Base-by-base conservation (phyloP, 805 yeast genomes). In the Helenozyma baotianmanensis region DNA sequence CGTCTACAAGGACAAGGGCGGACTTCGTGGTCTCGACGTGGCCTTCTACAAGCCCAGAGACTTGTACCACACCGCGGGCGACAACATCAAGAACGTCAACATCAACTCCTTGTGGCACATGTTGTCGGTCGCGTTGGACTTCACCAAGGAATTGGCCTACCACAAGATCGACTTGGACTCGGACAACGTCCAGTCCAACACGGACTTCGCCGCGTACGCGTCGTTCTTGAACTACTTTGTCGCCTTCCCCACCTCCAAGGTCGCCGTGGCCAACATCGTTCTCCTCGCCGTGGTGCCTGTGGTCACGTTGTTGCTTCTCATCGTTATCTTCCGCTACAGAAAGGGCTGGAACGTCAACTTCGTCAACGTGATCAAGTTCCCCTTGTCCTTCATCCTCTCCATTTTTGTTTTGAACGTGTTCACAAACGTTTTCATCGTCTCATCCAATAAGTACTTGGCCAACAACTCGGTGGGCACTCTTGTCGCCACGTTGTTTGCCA, bases 31-130 rank as follows among this genome's bases (percentile, higher is more conserved):
- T 9, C 70, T 88, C 51, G 97, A 89, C 58, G 74, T 89, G 47
- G 96, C 96, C 1, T 89, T 89, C 55, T 87, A 75, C 54, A 81
- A 78, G 48, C 95, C 96, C 15, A 72, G 97, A 49, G 76, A 83
- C 32, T 58, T 84, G 25, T 89, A 89, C 48, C 97, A 89, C 52
- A 89, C 97, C 1, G 59, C 64, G 11, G 67, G 76, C 28, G 97
- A 89, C 56, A 74, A 74, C 29, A 80, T 84, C 28, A 64, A 69
- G 30, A 76, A 78, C 39, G 72, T 85, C 10, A 63, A 80, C 13
- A 74, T 70, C 39, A 80, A 73, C 27, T 80, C 95, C 0, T 60
- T 89, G 28, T 83, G 90, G 81, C 90, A 85, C 51, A 89, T 89
- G 96, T 65, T 84, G 22, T 70, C 80, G 4, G 79, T 76, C 33